Evolutionary conservation across 768 basidiomycete genomes (phyloP).

Genomic region (Podaxis sp.): DNA sequence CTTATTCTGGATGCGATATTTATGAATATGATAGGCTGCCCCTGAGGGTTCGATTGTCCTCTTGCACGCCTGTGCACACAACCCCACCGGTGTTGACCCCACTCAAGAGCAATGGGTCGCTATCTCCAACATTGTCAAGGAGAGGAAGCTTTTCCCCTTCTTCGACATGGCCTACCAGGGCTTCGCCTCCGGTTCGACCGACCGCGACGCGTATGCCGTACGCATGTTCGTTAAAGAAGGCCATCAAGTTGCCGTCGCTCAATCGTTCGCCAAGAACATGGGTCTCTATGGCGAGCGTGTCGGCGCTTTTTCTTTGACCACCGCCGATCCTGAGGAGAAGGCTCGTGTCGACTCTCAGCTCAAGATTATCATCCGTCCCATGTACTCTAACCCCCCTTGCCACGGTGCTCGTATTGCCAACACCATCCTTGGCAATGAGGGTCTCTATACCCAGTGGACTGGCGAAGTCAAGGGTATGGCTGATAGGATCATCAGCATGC

Average conservation of each 20-base stretch:
- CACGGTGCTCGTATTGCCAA: conserved; percentile 86
- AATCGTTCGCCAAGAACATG: conserved; percentile 99
- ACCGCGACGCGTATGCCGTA: conserved; percentile 90
- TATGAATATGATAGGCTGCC: conserved; percentile 41
- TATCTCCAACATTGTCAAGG: conserved; percentile 82
- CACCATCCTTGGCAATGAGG: conserved; percentile 71
- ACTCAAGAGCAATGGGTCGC: conserved; percentile 90
- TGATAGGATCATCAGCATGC: conserved; percentile 89
- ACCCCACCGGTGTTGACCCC: conserved; percentile 97
- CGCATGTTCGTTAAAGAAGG: conserved; percentile 90
- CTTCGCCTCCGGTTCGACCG: conserved; percentile 91
- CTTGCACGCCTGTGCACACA: conserved; percentile 97
- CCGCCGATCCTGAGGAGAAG: conserved; percentile 66
- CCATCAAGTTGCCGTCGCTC: conserved; percentile 86
- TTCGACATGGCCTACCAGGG: conserved; percentile 99
- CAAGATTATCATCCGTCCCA: conserved; percentile 91
- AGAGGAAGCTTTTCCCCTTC: conserved; percentile 93
- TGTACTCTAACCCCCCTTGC: conserved; percentile 97
- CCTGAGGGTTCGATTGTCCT: conserved; percentile 82
- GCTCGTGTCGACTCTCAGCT: conserved; percentile 89
- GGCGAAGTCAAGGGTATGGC: conserved; percentile 94
- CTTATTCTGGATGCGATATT: background rate
- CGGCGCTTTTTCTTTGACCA: conserved; percentile 89
- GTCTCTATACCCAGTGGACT: conserved; percentile 86
- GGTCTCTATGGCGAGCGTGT: conserved; percentile 98